Conservation (phyloP, 1,139 yeast genomes). For the Petasospora rhodanensis region DNA sequence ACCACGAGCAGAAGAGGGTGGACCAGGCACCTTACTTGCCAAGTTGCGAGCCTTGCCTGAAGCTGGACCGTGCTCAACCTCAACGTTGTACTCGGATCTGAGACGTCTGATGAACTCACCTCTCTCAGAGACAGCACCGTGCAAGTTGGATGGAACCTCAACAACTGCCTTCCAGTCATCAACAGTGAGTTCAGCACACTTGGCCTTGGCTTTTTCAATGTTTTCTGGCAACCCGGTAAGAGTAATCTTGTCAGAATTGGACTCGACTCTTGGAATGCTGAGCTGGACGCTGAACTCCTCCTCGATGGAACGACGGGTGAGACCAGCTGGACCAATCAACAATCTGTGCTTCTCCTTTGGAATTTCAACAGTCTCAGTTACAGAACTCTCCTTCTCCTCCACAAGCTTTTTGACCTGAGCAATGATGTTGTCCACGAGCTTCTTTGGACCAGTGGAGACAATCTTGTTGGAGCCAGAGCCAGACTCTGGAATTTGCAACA, state of each 20-base stretch:
- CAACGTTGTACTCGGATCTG: constrained; percentile 51
- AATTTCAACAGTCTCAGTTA: constrained; percentile 53
- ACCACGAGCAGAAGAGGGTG: constrained; percentile 50
- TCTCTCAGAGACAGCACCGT: constrained; percentile 60
- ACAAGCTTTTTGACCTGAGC: constrained; percentile 62
- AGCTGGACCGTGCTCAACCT: constrained; percentile 56
- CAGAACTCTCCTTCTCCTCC: constrained; percentile 58
- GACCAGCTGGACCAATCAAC: constrained; percentile 80
- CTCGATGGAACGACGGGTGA: constrained; percentile 69
- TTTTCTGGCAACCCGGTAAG: constrained; percentile 61
- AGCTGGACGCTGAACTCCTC: constrained; percentile 60
- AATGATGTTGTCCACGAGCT: constrained; percentile 66
- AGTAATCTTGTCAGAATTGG: constrained; percentile 37
- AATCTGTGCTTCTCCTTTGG: constrained; percentile 74
- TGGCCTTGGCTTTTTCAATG: constrained; percentile 51
- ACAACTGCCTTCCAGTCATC: constrained; percentile 40
- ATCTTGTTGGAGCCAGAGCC: constrained; percentile 60
- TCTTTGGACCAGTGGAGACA: constrained; percentile 70
- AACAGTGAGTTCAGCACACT: constrained; percentile 47
- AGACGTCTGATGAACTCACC: constrained; percentile 62
- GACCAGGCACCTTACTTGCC: constrained; percentile 38
- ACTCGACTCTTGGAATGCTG: constrained; percentile 62
- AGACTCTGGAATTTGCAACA: constrained; percentile 73
- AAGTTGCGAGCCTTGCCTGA: constrained; percentile 48
- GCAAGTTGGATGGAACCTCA: constrained; percentile 54